Evolutionary conservation across 2,329 filamentous ascomycete species (phyloP), one percentile per base, ranked within the genome.

Genomic region (Amphichorda felina): DNA sequence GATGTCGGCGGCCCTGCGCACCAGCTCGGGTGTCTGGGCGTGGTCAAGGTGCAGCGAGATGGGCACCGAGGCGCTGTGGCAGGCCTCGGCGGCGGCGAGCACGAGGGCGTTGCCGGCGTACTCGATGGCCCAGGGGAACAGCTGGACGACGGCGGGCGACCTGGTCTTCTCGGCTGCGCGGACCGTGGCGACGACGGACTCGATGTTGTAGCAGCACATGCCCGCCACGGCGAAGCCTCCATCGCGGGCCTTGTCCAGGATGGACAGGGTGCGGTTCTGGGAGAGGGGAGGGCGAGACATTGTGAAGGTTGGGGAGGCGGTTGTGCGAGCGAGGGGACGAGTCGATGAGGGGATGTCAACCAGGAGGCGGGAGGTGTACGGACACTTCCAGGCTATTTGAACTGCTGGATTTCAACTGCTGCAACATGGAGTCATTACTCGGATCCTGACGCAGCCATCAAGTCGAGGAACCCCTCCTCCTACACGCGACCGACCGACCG

Each of bases 61-160:
- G 4, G 76, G 75, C 1, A 80, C 74, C 1, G 49, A 55, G 16
- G 73, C 72, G 22, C 60, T 62, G 38, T 60, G 53, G 5, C 68
- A 68, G 11, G 73, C 73, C 35, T 66, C 60, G 11, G 66, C 64
- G 4, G 70, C 71, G 17, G 69, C 63, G 44, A 68, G 63, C 8
- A 75, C 60, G n/a, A 75, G 62, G 28, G 70, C 49, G 2, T 61
- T 61, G 39, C 68, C 64, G 9, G 74, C 74, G 59, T 75, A 82
- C 36, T 72, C 62, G 26, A 82, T 63, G 0, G 77, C 75, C 78
- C 77, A 83, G 7, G 77, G 79, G 53, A 84, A 84, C 41, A 84
- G 69, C 30, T 79, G 75, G 51, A 84, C 73, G 56, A 82, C 75
- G 15, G 75, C 64, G 0, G 79, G 78, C 0, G 77, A 77, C 26